Base-by-base conservation (phyloP, 441 rosid species). In the Gossypium gossypioides region DNA sequence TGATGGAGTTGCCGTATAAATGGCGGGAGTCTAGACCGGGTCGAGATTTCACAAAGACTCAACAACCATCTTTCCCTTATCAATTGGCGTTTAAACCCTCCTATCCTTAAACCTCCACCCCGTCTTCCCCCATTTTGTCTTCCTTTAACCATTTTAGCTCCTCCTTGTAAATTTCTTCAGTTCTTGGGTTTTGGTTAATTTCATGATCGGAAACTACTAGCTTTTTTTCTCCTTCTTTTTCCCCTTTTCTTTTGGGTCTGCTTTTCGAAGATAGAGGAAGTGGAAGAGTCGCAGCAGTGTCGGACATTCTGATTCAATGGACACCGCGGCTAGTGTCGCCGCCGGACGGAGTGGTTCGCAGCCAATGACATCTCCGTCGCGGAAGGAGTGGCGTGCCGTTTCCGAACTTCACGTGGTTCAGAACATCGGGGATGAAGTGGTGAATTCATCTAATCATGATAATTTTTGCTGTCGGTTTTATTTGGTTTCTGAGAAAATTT, bases 361-460 rank as follows among this genome's bases (percentile, higher is more conserved):
- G 81, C 88, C 84, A 81, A 87, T 86, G 78, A 62, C 88, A 2
- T 80, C 88, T 15, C 77, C 85, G 29, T 76, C 86, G 2, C 79
- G 95, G 79, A 92, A 92, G 84, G 93, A 92, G 84, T 89, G 98
- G 99, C 96, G 96, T 48, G 97, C 96, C 44, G 89, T 89, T 73
- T 81, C 98, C 15, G 99, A 95, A 69, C 88, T 85, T 51, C 97
- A 88, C 69, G 76, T 84, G 6, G 84, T 73, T 77, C 86, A 88
- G 48, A 86, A 79, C 78, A 71, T 76, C 1, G 83, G 77, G 8
- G 88, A 86, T 55, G 93, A 91, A 82, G 97, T 85, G 74, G 81
- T 78, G 67, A 54, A 77, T 70, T 60, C 24, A 21, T 19, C 4
- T 25, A n/a, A 74, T 42, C 22, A 13, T 56, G 12, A 32, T 48